A percentile compares a stretch with the other conserved stretches of the same genome.
Conservation (phyloP, 2,329 filamentous ascomycete genomes). For the Elsinoe australis region DNA sequence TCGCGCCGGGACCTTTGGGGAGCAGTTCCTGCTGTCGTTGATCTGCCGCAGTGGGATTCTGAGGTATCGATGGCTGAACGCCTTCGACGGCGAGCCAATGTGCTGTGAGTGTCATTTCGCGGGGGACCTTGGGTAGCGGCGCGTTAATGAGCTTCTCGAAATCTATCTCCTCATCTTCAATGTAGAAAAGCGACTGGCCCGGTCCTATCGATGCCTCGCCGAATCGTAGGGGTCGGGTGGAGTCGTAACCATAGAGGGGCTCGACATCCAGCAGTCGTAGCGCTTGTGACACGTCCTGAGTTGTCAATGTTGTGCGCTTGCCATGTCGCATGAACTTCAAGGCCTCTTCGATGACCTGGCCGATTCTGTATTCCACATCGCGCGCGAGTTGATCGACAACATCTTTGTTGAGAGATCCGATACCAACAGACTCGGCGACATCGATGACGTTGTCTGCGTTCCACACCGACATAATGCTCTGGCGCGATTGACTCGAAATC, state of each 20-base stretch:
- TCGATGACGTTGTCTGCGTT: constrained; percentile 93
- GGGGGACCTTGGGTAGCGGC: constrained; percentile 84
- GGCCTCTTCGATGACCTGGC: constrained; percentile 87
- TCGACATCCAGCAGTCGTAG: constrained; percentile 83
- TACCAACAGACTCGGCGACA: constrained; percentile 91
- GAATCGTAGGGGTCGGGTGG: constrained; percentile 77
- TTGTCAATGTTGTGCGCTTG: constrained; percentile 76
- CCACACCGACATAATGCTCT: constrained; percentile 59
- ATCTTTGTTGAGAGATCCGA: constrained; percentile 72
- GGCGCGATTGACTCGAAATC: background rate
- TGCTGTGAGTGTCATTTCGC: constrained; percentile 80
- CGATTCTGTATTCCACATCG: constrained; percentile 91
- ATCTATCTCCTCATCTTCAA: constrained; percentile 97
- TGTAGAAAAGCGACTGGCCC: constrained; percentile 90
- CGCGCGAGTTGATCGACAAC: constrained; percentile 80
- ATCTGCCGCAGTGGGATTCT: constrained; percentile 75
- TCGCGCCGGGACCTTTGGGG: constrained; percentile 82
- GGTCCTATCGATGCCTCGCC: constrained; percentile 90
- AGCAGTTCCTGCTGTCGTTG: constrained; percentile 76
- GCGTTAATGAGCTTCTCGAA: constrained; percentile 99
- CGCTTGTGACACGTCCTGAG: constrained; percentile 82
- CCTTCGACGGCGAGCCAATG: constrained; percentile 98
- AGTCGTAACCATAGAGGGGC: constrained; percentile 93
- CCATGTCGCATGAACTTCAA: constrained; percentile 93
- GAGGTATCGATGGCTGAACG: constrained; percentile 90